A percentile compares a stretch with the other conserved stretches of the same genome.
Conservation (phyloP, 1,284 basidiomycete genomes). For the Cryptococcus neoformans region DNA sequence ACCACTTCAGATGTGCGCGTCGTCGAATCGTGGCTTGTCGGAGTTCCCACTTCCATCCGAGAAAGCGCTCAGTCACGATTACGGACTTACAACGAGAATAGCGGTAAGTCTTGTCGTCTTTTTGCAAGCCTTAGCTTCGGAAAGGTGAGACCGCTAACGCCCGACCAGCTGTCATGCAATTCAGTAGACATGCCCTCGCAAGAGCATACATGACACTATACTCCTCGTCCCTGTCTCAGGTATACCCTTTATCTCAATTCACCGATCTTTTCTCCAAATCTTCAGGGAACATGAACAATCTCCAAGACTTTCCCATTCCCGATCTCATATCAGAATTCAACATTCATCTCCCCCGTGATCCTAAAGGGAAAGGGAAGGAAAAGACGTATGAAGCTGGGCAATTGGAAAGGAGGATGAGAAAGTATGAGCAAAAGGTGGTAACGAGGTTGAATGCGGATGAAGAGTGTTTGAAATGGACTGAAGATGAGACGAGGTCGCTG, state of each 20-base stretch:
- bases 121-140: no score
- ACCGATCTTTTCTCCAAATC: conserved; percentile 25
- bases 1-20: conserved; percentile 21
- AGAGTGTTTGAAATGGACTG: conserved; percentile 31
- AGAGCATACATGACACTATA: conserved; percentile 19
- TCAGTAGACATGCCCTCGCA: conserved; percentile 21
- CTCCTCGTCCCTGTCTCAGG: conserved; percentile 22
- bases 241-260: conserved; percentile 18
- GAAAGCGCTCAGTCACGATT: conserved; percentile 26
- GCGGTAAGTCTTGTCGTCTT: no score
- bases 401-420: conserved; percentile 16
- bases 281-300: conserved; percentile 9
- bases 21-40: conserved; percentile 33
- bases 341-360: not conserved
- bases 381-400: conserved; percentile 1
- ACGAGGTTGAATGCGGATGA: conserved; percentile 26
- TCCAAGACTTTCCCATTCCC: not conserved
- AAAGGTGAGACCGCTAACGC: conserved; percentile 10
- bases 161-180: conserved; percentile 16
- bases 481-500: conserved; percentile 26
- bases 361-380: not conserved
- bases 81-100: conserved; percentile 20
- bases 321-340: not conserved
- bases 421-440: conserved; percentile 27
- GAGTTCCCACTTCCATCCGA: conserved; percentile 19